phyloP scores from a whole-genome alignment of 1,284 basidiomycete species.

The Irpex lacteus region DNA sequence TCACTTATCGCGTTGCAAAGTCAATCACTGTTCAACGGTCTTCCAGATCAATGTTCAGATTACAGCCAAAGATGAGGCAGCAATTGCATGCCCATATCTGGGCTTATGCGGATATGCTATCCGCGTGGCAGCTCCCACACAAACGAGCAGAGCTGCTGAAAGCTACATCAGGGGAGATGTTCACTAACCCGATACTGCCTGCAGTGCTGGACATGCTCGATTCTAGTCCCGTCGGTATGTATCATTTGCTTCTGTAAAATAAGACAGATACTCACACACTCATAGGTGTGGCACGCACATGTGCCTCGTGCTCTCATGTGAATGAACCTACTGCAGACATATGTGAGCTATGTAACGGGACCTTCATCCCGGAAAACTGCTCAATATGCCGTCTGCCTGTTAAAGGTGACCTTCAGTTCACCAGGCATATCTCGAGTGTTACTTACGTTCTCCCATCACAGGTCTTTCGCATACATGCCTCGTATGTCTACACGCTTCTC shows the following conservation, averaged over 20 bases:
- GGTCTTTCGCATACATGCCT: slow-evolving; percentile 27
- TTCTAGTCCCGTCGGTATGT: slow-evolving; percentile 28
- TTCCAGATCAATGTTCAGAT: slow-evolving; percentile 5
- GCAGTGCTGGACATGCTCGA: slow-evolving; percentile 32
- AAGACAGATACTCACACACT: not conserved
- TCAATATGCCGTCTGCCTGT: slow-evolving; percentile 77
- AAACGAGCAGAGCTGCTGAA: slow-evolving; percentile 73
- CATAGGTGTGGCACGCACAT: slow-evolving; percentile 28
- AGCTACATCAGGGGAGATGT: slow-evolving; percentile 40
- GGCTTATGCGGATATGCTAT: slow-evolving; percentile 72
- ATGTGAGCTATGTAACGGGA: slow-evolving; percentile 50
- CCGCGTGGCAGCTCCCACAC: slow-evolving; percentile 64
- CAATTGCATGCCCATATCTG: slow-evolving; percentile 62
- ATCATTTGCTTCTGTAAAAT: not conserved
- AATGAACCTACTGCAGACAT: slow-evolving; percentile 12
- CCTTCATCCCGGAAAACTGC: slow-evolving; percentile 51
- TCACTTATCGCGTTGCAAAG: not conserved
- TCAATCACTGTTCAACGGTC: not conserved
- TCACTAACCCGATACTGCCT: slow-evolving; percentile 18
- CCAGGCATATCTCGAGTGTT: not conserved
- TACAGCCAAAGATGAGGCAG: slow-evolving; percentile 20
- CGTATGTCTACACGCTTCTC: slow-evolving; percentile 26
- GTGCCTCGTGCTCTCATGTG: slow-evolving; percentile 27
- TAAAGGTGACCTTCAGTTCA: slow-evolving; percentile 50
- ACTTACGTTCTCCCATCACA: slow-evolving; percentile 6